Evolutionary conservation across 257 asterid species (phyloP), one percentile per base, ranked within the genome.

Genomic region (Solanum medicagineum): DNA sequence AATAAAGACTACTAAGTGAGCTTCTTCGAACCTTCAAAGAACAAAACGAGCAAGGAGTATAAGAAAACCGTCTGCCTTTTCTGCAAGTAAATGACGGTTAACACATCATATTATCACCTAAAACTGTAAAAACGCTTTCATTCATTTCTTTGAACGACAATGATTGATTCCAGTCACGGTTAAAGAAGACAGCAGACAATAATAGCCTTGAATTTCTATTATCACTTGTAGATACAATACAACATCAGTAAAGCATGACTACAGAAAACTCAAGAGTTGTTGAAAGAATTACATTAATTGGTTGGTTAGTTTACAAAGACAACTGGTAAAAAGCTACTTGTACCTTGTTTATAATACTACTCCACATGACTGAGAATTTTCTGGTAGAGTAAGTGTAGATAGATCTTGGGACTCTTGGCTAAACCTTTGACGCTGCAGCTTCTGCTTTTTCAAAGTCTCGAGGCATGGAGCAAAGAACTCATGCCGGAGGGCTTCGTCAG

Each of bases 401-500:
- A 83, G 13, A 81, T 85, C 89, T 63, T n/a, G 75, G 80, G 62
- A 56, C 84, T 86, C 91, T 57, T n/a, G 65, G 85, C 79, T 75
- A 51, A 44, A 54, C 59, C 90, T 90, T 91, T 91, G 93, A 60
- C 90, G 86, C 12, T 24, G 88, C 85, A 90, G 83, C 91, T 92
- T 92, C 10, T 88, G 93, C 89, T 88, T 92, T 90, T 90, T 89
- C 14, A 91, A 17, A 45, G 91, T 87, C 87, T 91, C 93, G 15
- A 84, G 91, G 88, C 97, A 92, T 6, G 93, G 89, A 65, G 81
- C 26, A 42, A 96, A 95, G 88, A 90, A 96, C 3, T 91, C 94
- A 3, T 96, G 99, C 85, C 87, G 86, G 40, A 95, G 93, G 86
- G 98, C 99, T 75, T 95, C 98, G 24, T 96, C 98, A 7, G 98